These are phyloP conservation scores for Macaranga tanarius DNA, from an alignment of 441 rosid species.

Conservation along the genomic window DNA sequence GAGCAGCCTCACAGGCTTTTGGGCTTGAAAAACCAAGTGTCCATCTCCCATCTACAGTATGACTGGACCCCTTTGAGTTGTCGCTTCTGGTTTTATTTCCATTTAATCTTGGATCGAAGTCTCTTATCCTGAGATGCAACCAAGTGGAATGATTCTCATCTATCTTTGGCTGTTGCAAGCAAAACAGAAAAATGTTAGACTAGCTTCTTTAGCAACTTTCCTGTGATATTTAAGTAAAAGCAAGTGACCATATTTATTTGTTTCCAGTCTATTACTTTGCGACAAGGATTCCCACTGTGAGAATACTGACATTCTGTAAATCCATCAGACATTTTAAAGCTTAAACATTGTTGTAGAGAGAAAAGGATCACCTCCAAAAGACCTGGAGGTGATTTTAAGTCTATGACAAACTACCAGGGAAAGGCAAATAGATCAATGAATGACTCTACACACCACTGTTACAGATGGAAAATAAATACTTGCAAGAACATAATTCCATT, in stretches of 20 bases:
- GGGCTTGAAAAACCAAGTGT: conserved; percentile 57
- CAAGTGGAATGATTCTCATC: conserved; percentile 62
- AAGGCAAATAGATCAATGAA: neutral
- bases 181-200: conserved; percentile 2
- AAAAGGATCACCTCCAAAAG: neutral
- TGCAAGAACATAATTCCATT: neutral
- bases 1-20: conserved; percentile 53
- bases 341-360: neutral
- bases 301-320: neutral
- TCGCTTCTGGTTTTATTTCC: conserved; percentile 31
- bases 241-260: neutral
- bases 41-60: conserved; percentile 56
- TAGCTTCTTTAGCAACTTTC: neutral
- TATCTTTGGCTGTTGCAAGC: conserved; percentile 51
- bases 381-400: neutral
- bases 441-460: neutral
- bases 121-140: conserved; percentile 65
- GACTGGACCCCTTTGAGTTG: conserved; percentile 26
- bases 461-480: neutral
- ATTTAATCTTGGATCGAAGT: conserved; percentile 47
- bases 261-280: neutral
- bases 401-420: neutral
- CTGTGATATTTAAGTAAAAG: neutral
- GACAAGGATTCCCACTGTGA: neutral
- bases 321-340: neutral